Evolutionary conservation across 83 land plant genomes (phyloP).

Genomic region (Isoetes engelmannii): DNA sequence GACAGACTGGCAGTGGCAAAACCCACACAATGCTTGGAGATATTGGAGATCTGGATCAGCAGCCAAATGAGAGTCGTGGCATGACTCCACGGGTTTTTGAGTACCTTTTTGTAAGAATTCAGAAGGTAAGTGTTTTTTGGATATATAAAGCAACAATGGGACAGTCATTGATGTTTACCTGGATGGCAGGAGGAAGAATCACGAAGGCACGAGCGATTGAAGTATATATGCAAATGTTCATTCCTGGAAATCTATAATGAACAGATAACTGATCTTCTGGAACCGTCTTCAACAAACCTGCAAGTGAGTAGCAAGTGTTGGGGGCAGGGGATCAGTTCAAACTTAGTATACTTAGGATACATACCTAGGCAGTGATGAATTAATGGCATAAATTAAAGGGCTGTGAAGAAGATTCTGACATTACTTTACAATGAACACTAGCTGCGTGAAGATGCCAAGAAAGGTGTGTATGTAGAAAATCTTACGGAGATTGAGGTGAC

Average conservation of each 20-base stretch:
- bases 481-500: slow-evolving; percentile 39
- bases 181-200: slow-evolving; percentile 24
- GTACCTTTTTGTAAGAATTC: slow-evolving; percentile 32
- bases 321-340: too few relatives aligned
- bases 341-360: neutral
- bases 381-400: neutral
- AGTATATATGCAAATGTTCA: slow-evolving; percentile 26
- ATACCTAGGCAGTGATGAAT: neutral
- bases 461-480: slow-evolving; percentile 36
- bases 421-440: slow-evolving; percentile 5
- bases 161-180: slow-evolving; percentile 7
- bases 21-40: slow-evolving; percentile 41
- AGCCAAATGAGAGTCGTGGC: slow-evolving; percentile 24
- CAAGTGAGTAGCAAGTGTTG: slow-evolving; percentile 19
- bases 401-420: neutral
- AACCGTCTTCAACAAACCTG: slow-evolving; percentile 36
- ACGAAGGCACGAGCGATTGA: slow-evolving; percentile 6
- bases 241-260: slow-evolving; percentile 45
- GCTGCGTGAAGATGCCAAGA: slow-evolving; percentile 34
- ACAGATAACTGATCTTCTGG: slow-evolving; percentile 39
- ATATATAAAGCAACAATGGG: neutral
- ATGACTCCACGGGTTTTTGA: slow-evolving; percentile 44
- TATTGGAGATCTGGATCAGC: slow-evolving; percentile 23
- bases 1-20: slow-evolving; percentile 43
- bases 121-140: slow-evolving; percentile 15